These are phyloP conservation scores for Anisodus tanguticus DNA, from an alignment of 257 asterid genomes.

Conservation along the genomic window DNA sequence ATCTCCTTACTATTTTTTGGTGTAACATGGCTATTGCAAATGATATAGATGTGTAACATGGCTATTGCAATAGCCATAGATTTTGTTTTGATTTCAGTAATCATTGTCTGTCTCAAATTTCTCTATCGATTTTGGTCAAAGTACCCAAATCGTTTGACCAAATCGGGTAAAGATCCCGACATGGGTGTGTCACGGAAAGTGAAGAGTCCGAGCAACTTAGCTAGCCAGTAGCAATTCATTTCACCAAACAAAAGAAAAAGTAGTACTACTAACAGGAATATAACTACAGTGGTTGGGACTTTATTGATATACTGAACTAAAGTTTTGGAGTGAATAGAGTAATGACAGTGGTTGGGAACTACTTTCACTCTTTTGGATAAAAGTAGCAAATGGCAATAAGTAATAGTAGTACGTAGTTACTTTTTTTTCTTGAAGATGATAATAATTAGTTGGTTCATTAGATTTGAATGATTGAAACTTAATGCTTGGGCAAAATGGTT, in stretches of 20 bases:
- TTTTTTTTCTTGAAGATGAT: constrained; percentile 28
- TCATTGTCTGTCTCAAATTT: too few species aligned
- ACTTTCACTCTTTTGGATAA: constrained; percentile 17
- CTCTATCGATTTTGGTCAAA: too few species aligned
- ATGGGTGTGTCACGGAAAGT: too few species aligned
- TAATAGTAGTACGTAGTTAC: constrained; percentile 36
- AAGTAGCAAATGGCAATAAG: constrained; percentile 32
- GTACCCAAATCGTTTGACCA: too few species aligned
- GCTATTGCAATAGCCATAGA: too few species aligned
- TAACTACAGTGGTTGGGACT: constrained; percentile 33
- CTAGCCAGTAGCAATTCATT: constrained; percentile 18
- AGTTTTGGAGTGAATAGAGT: not conserved
- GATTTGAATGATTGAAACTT: constrained; percentile 23
- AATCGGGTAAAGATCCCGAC: too few species aligned
- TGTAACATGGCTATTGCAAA: too few species aligned
- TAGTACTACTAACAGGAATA: constrained; percentile 17
- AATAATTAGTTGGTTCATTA: constrained; percentile 1
- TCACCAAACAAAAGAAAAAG: constrained; percentile 27
- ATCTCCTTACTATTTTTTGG: too few species aligned
- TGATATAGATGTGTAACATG: too few species aligned
- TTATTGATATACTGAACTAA: constrained; percentile 18
- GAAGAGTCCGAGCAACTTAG: too few species aligned
- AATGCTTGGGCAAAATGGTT: not conserved
- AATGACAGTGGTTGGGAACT: constrained; percentile 28
- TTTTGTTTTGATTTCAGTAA: too few species aligned